These are phyloP conservation scores for Alternaria longipes DNA, from an alignment of 2,329 filamentous ascomycete species.

Conservation along the genomic window DNA sequence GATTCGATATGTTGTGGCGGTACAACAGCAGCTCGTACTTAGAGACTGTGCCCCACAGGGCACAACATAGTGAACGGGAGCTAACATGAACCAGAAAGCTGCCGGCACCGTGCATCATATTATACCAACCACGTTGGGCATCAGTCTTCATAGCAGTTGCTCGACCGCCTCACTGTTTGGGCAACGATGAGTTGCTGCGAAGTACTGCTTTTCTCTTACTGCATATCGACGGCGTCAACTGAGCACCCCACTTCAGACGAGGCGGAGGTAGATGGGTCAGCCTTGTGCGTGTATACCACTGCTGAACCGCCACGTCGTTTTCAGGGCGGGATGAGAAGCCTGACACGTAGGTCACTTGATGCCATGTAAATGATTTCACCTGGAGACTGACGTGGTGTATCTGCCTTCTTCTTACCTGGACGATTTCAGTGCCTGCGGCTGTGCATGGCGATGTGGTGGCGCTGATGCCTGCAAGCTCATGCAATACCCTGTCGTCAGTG, in stretches of 20 bases:
- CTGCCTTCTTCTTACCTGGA: background rate
- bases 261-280: background rate
- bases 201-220: background rate
- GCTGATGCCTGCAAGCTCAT: background rate
- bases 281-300: background rate
- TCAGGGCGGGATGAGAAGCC: background rate
- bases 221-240: background rate
- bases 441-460: slow-evolving; percentile 1
- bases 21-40: background rate
- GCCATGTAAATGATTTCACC: background rate
- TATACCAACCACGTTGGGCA: background rate
- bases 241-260: background rate
- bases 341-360: background rate
- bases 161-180: background rate
- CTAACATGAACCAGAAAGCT: background rate
- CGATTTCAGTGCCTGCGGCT: background rate
- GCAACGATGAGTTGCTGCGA: background rate
- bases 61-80: background rate
- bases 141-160: background rate
- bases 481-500: background rate
- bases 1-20: background rate
- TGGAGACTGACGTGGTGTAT: background rate
- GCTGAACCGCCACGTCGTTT: background rate
- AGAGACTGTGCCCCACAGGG: background rate
- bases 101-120: background rate